Evolutionary conservation across 352 stramenopile genomes (phyloP), one percentile per base, ranked within the genome.

Genomic region (Globisporangium alternatum): DNA sequence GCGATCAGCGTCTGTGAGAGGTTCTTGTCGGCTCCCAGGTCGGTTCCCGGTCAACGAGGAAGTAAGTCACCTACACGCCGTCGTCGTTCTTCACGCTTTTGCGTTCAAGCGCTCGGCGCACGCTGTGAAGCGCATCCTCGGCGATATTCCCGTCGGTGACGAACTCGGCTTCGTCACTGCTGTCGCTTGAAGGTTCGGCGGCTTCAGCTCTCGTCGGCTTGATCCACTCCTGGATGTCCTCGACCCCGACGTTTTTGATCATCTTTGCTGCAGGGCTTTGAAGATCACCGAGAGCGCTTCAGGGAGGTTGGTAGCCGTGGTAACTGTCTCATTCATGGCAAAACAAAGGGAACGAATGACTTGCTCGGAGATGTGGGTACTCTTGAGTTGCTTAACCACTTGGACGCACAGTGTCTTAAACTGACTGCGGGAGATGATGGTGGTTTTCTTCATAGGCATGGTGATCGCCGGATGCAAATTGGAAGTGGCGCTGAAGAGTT

Each of bases 41-140:
- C n/a, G n/a, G n/a, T n/a, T n/a, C n/a, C n/a, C n/a, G n/a, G n/a
- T n/a, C n/a, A n/a, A n/a, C n/a, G n/a, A n/a, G n/a, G n/a, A n/a
- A n/a, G n/a, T n/a, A n/a, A n/a, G n/a, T n/a, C n/a, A n/a, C n/a
- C n/a, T n/a, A n/a, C n/a, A n/a, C n/a, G n/a, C n/a, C n/a, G n/a
- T n/a, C n/a, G n/a, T n/a, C n/a, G n/a, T n/a, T n/a, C n/a, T n/a
- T n/a, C n/a, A n/a, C n/a, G n/a, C n/a, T n/a, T 17, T 51, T 30
- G 17, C 43, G 43, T 0, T 48, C 43, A 2, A 68, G 28, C 12
- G 53, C 35, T 15, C 21, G 9, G 21, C 39, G 31, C 3, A 67
- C 30, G 41, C 58, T 47, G 6, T 52, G 28, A 3, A 62, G 13
- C 28, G 19, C 25, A 54, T 71, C 65, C 7, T 6, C 33, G 17